Evolutionary conservation across 139 green algal species (phyloP), one percentile per base, ranked within the genome.

Genomic region (Tetraselmis chui): DNA sequence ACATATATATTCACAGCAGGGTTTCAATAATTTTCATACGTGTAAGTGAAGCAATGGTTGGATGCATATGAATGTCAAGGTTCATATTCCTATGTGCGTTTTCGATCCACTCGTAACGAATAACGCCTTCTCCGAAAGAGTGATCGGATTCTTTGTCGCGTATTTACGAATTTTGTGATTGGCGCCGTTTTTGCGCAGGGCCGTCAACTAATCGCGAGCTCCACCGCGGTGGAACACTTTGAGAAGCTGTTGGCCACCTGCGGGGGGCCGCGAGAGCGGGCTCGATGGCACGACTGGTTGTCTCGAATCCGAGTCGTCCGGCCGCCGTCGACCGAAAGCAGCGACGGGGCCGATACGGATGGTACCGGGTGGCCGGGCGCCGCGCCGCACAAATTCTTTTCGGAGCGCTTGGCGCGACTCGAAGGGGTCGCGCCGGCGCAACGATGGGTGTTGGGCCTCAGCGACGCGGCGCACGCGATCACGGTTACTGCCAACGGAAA

Each of bases 401-500:
- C 28, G 25, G 28, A 27, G 59, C 1, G 59, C 0, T 29, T 81
- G 1, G 28, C 28, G 11, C 25, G 59, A 0, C 26, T 67, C 1
- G 76, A 59, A 23, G 77, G 79, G 76, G 31, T 88, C 29, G 76
- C 32, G 24, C 25, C 2, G 26, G 81, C 84, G 76, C 86, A 89
- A 83, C 22, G 29, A 59, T 83, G 83, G 32, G 87, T 91, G 74
- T 88, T 93, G 59, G 88, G 84, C 1, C 45, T 92, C 59, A 88
- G 87, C 23, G 85, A 89, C 30, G 59, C 58, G 18, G 2, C 76
- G 59, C 81, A 83, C 18, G 88, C 86, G 1, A 1, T 90, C 18
- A 91, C 88, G 22, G 78, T 90, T 2, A 91, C 88, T 26, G 90
- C 90, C 28, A 92, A 93, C 78, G 86, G 84, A 1, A 83, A 81